These are phyloP conservation scores for Penicillium hordei DNA, from an alignment of 2,329 filamentous ascomycete species.

Conservation along the genomic window DNA sequence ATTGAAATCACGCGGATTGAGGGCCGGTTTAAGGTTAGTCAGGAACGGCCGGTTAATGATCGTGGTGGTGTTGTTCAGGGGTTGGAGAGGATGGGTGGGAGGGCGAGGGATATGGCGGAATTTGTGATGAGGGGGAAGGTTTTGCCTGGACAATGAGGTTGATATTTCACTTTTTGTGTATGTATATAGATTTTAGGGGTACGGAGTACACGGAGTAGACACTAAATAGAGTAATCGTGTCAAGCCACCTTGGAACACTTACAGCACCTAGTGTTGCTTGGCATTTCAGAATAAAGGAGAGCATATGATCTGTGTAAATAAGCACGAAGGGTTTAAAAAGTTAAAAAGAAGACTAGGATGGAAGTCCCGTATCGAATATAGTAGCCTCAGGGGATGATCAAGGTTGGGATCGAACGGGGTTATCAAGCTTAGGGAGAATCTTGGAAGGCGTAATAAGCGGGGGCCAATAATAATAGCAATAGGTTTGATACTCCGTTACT, in stretches of 20 bases:
- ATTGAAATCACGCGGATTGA: constrained; percentile 22
- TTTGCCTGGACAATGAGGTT: neutral
- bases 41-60: constrained; percentile 18
- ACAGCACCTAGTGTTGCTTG: no score
- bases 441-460: neutral
- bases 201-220: neutral
- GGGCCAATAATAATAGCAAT: neutral
- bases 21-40: constrained; percentile 24
- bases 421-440: neutral
- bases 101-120: constrained; percentile 18
- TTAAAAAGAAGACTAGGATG: neutral
- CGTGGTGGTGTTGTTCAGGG: constrained; percentile 22
- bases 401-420: neutral
- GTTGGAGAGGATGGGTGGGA: constrained; percentile 9
- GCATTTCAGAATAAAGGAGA: no score
- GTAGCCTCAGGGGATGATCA: constrained; percentile 11
- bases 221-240: neutral
- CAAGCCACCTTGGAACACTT: neutral
- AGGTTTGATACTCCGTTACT: no score
- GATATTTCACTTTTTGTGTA: neutral
- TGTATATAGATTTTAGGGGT: neutral
- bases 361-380: constrained; percentile 15
- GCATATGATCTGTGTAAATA: no score
- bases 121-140: constrained; percentile 16
- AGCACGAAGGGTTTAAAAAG: neutral